phyloP scores from a whole-genome alignment of 176 grass and related monocot species.

The Aegilops speltoides region DNA sequence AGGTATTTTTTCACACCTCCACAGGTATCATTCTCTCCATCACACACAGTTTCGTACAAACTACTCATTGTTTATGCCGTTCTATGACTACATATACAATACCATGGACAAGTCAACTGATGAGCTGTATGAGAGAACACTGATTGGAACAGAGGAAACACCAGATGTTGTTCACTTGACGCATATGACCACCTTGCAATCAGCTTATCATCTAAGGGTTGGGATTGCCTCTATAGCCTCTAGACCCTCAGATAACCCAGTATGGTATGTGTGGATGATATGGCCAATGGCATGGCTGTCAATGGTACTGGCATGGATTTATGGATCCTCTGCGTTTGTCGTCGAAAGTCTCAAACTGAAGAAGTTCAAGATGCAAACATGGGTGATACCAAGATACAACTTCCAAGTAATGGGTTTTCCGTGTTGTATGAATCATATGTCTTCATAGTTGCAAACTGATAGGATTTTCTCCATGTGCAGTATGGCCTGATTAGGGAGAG shows the following conservation, averaged over 20 bases:
- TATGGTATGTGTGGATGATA: constrained; percentile 61
- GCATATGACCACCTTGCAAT: constrained; percentile 73
- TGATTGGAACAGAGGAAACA: constrained; percentile 66
- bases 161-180: constrained; percentile 73
- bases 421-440: neutral
- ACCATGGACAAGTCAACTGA: constrained; percentile 79
- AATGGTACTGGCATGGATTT: constrained; percentile 63
- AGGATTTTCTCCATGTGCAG: constrained; percentile 48
- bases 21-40: constrained; percentile 94
- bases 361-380: constrained; percentile 76
- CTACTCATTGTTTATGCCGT: constrained; percentile 92
- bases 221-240: constrained; percentile 85
- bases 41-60: constrained; percentile 90
- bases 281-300: constrained; percentile 60
- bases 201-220: constrained; percentile 64
- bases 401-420: constrained; percentile 58
- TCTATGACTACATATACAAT: constrained; percentile 86
- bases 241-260: constrained; percentile 51
- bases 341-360: constrained; percentile 68
- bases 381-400: constrained; percentile 86
- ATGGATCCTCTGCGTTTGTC: constrained; percentile 68
- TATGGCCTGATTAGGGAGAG: constrained; percentile 66
- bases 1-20: neutral
- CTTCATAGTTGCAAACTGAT: constrained; percentile 15
- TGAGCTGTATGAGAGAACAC: constrained; percentile 63